Evolutionary conservation across 2,329 filamentous ascomycete species (phyloP).

Genomic region (Sordariomycetes sp.): DNA sequence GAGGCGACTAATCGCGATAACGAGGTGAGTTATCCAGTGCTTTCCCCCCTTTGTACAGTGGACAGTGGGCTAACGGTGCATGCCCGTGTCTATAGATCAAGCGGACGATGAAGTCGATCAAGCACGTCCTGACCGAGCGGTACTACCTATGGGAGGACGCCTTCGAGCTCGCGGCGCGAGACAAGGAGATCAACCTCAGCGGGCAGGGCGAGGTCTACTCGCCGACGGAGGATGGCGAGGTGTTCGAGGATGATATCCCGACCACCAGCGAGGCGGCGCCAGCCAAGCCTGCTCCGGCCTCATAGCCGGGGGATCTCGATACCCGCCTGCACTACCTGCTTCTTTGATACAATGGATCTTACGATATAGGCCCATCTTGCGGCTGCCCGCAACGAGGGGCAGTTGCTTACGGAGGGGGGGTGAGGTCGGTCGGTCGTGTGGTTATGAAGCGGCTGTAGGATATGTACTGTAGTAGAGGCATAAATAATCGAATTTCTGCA

Average conservation of each 20-base stretch:
- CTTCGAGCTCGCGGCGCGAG: conserved; percentile 46
- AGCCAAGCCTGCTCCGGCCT: conserved; percentile 1
- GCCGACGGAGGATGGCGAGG: conserved; percentile 20
- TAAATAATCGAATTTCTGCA: conserved; percentile 1
- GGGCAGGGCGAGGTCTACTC: conserved; percentile 33
- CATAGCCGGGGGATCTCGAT: background rate
- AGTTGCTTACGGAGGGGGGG: background rate
- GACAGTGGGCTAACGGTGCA: background rate
- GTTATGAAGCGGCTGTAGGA: background rate
- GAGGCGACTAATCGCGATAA: conserved; percentile 52
- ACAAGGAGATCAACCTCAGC: conserved; percentile 53
- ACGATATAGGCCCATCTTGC: background rate
- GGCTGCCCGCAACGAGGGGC: background rate
- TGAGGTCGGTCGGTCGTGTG: background rate
- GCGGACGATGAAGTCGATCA: conserved; percentile 69
- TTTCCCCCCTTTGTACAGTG: background rate
- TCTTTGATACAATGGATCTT: background rate
- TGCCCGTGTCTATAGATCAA: conserved; percentile 41
- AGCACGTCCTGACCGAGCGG: conserved; percentile 73
- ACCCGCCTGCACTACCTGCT: background rate
- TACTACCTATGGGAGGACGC: conserved; percentile 83
- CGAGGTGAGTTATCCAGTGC: conserved; percentile 41
- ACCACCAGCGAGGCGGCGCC: background rate
- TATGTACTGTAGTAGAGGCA: background rate
- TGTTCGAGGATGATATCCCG: conserved; percentile 18